phyloP scores from a whole-genome alignment of 1,284 basidiomycete genomes.

The Sanghuangporus baumii region DNA sequence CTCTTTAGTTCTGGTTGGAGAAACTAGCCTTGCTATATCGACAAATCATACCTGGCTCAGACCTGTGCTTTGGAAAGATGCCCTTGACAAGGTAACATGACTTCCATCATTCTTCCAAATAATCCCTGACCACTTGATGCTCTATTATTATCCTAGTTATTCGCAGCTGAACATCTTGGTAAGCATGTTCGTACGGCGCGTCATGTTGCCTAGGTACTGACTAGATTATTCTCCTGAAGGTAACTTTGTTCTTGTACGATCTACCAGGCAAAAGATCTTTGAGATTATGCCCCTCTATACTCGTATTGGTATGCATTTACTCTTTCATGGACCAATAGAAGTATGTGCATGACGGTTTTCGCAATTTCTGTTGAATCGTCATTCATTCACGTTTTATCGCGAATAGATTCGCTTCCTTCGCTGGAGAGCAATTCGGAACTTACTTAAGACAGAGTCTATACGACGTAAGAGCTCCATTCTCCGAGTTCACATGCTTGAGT shows the following conservation, averaged over 20 bases:
- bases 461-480: constrained; percentile 30
- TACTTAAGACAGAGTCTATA: constrained; percentile 39
- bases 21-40: constrained; percentile 11
- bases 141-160: constrained; percentile 3
- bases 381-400: not conserved
- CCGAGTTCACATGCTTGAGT: not conserved
- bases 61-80: constrained; percentile 7
- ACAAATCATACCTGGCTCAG: constrained; percentile 10
- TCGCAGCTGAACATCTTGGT: constrained; percentile 15
- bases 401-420: constrained; percentile 32
- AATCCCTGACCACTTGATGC: not conserved
- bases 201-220: not conserved
- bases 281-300: constrained; percentile 46
- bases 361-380: not conserved
- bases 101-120: not conserved
- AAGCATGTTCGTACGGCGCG: not conserved
- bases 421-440: constrained; percentile 32
- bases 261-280: constrained; percentile 38
- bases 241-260: constrained; percentile 38
- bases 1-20: constrained; percentile 5
- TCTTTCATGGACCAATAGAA: constrained; percentile 31
- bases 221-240: constrained; percentile 13
- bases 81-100: constrained; percentile 9
- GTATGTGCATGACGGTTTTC: not conserved
- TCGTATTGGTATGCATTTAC: constrained; percentile 36